Base-by-base conservation (phyloP, 179 eudicot genomes). In the Beta lomatogona region DNA sequence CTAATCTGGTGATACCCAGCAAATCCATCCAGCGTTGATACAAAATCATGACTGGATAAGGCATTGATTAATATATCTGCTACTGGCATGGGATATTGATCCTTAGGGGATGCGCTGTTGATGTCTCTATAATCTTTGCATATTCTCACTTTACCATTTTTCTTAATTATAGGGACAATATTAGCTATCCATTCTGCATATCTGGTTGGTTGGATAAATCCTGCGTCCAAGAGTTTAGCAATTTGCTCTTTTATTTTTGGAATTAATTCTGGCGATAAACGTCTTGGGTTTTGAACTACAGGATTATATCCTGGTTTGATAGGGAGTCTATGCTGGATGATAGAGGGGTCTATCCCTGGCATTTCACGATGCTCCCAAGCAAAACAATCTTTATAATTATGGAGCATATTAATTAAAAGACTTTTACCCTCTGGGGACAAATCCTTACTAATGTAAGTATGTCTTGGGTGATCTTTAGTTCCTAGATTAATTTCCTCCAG, bases 41-140 rank as follows among this genome's bases (percentile, higher is more conserved):
- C 31, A 28, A 28, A 28, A 28, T 8, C 13, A 54, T 19, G 4
- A 0, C 18, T 52, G 1, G 76, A n/a, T 0, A 45, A 5, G 2
- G 18, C 76, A 72, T 72, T n/a, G 11, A 52, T 72, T 2, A 50
- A 16, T 2, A 52, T 50, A 6, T 72, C 60, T 3, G 60, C 76
- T 14, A 72, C 16, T 0, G 41, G 60, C 76, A 72, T 72, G 0
- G 36, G 76, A 31, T 72, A 72, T n/a, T 72, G 59, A 72, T 72
- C 76, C 14, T 72, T 72, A 5, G 75, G 28, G 2, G 57, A 46
- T 1, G 75, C 75, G 2, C 10, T 21, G 15, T 50, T 72, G 3
- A 72, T 19, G 59, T 72, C 59, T 52, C 60, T 50, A 22, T 50
- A 72, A 14, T 50, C 44, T 1, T 12, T 52, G 14, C 60, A 72